Evolutionary conservation across 2,329 filamentous ascomycete species (phyloP), one percentile per base, ranked within the genome.

Genomic region (Sclerotinia trifoliorum): DNA sequence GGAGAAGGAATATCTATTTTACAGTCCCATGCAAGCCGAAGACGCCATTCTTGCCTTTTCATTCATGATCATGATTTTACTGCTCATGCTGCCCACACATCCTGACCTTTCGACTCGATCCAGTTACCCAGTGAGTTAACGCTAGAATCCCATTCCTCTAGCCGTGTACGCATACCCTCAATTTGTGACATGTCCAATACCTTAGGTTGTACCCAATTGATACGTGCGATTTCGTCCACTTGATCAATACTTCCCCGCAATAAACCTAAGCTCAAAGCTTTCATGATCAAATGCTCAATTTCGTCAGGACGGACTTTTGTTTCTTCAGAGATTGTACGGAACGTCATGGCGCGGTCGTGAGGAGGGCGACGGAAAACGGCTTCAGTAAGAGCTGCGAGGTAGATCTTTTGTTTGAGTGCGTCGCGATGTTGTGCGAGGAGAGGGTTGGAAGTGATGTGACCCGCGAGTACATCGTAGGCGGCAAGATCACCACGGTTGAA

Each of bases 131-230:
- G 84, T 80, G 95, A 90, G 79, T 98, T 97, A 72, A 99, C 94
- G 78, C 93, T 97, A 63, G 90, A 89, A 79, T 97, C 94, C 95
- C 95, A 99, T 76, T 99, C 94, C 78, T 90, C 89, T 77, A 99
- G 81, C 75, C 95, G 85, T 77, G 88, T 85, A 76, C 92, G 88
- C 94, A 99, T 97, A 76, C 89, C 92, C 76, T 91, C 92, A 75
- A 99, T 97, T 83, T 98, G 95, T 80, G 88, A 89, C 88, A 94
- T 93, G 79, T 98, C 95, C 73, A 99, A 82, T 44, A 99, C 94
- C 86, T 98, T 98, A 29, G 95, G 95, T 82, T 99, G 95, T 69
- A 99, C 95, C 95, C 95, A 99, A 76, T 94, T 94, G 80, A 99
- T 97, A 78, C 94, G 88, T 55, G 95, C 95, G 73, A 98, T 88